Conservation (phyloP, 2,329 filamentous ascomycete genomes). For the Fusarium pininemorale region DNA sequence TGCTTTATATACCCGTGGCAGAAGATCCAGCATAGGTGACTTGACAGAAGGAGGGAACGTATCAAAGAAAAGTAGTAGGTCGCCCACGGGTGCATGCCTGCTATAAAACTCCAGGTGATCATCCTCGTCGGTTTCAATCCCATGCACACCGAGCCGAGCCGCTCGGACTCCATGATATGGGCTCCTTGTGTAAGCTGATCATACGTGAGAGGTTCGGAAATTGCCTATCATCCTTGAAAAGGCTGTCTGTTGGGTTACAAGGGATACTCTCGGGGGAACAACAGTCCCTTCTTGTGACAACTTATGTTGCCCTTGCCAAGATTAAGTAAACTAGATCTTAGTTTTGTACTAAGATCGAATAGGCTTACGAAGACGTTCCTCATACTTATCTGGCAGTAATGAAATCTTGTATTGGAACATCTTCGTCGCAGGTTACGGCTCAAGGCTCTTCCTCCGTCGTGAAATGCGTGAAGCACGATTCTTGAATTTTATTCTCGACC, state of each 20-base stretch:
- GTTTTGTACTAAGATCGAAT: neutral
- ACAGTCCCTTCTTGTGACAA: neutral
- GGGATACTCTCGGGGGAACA: neutral
- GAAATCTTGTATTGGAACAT: neutral
- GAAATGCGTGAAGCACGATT: neutral
- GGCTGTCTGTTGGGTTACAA: neutral
- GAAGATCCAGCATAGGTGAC: neutral
- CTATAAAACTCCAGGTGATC: neutral
- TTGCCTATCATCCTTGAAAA: neutral
- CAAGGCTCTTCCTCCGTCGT: neutral
- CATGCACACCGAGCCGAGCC: constrained; percentile 15
- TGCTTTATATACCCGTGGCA: neutral
- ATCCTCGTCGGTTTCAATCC: neutral
- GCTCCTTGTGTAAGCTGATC: neutral
- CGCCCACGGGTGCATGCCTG: neutral
- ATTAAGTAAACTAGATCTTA: neutral
- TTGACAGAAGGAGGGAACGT: too few relatives aligned
- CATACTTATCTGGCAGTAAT: too few relatives aligned
- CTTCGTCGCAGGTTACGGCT: neutral
- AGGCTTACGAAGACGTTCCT: rapidly evolving
- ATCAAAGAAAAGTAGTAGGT: too few relatives aligned
- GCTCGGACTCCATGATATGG: neutral
- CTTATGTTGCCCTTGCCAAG: neutral
- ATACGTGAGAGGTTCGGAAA: neutral
- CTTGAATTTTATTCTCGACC: neutral